These are phyloP conservation scores for Nannochloropsis gaditana DNA, from an alignment of 108 stramenopile genomes.

Conservation along the genomic window DNA sequence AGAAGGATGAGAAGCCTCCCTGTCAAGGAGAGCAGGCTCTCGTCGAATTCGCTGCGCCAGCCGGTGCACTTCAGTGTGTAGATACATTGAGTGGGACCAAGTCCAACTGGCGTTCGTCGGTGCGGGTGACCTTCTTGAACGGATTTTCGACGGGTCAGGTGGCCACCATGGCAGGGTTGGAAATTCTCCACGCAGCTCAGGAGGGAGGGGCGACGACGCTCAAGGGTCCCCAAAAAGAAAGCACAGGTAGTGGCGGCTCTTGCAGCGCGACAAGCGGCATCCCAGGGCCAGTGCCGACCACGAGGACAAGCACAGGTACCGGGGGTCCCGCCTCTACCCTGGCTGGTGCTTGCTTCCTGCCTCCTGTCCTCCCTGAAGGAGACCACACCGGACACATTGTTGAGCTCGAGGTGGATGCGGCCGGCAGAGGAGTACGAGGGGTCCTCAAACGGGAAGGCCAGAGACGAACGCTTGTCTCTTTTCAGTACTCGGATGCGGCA, in stretches of 20 bases:
- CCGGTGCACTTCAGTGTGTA: not conserved
- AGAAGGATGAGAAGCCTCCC: not conserved
- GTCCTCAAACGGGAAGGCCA: not conserved
- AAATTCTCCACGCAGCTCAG: not conserved
- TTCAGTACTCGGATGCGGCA: not conserved
- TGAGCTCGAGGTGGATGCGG: not conserved
- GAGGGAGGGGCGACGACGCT: not conserved
- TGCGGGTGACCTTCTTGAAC: not conserved
- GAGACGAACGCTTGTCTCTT: not conserved
- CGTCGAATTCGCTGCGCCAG: not conserved
- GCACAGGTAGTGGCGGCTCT: not conserved
- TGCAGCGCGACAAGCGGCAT: not conserved
- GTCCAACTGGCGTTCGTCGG: not conserved
- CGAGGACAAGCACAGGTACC: too few species aligned
- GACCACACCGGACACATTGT: not conserved
- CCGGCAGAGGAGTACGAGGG: not conserved
- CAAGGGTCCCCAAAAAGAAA: not conserved
- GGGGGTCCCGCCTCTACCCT: not conserved
- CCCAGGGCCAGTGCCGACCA: too few species aligned
- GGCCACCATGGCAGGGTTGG: not conserved
- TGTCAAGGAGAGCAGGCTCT: not conserved
- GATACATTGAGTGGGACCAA: not conserved
- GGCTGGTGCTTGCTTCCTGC: not conserved
- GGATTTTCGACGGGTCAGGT: not conserved
- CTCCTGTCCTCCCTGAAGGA: constrained; percentile 2